Conservation (phyloP, 192 early-diverging fungal species). For the Mortierella alpina region DNA sequence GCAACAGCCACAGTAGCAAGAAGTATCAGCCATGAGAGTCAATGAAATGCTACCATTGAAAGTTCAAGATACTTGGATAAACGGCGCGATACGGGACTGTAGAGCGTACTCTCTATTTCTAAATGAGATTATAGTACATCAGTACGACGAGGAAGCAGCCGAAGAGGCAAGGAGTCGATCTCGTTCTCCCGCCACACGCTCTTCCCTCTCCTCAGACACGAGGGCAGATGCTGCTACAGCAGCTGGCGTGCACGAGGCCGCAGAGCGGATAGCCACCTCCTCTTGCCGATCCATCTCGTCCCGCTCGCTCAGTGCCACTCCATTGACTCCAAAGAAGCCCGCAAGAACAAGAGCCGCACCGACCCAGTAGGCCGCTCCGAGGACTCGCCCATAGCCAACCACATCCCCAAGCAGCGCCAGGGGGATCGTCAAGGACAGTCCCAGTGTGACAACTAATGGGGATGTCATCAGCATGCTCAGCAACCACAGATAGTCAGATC, state of each 20-base stretch:
- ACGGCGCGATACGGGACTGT: no score
- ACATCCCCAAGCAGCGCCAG: slow-evolving; percentile 68
- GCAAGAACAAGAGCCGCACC: slow-evolving; percentile 74
- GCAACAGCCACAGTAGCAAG: no score
- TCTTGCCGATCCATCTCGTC: slow-evolving; percentile 38
- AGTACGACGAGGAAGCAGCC: no score
- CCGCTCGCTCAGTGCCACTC: slow-evolving; percentile 48
- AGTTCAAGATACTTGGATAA: no score
- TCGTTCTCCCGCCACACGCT: not conserved
- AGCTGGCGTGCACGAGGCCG: slow-evolving; percentile 24
- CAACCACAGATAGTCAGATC: slow-evolving; percentile 84
- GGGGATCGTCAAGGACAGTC: slow-evolving; percentile 75
- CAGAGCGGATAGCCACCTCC: slow-evolving; percentile 37
- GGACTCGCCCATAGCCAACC: slow-evolving; percentile 68
- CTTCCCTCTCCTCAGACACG: slow-evolving; percentile 16
- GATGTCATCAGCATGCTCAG: slow-evolving; percentile 83
- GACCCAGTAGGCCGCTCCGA: slow-evolving; percentile 65
- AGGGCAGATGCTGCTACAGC: slow-evolving; percentile 35
- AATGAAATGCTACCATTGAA: no score
- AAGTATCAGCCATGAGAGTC: no score
- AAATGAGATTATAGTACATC: no score
- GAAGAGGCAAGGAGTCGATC: no score
- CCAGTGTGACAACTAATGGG: slow-evolving; percentile 84
- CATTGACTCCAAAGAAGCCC: slow-evolving; percentile 78
- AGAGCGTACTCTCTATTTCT: no score